Base-by-base conservation (phyloP, 106 monocot species). In the Dendrobium huoshanense region DNA sequence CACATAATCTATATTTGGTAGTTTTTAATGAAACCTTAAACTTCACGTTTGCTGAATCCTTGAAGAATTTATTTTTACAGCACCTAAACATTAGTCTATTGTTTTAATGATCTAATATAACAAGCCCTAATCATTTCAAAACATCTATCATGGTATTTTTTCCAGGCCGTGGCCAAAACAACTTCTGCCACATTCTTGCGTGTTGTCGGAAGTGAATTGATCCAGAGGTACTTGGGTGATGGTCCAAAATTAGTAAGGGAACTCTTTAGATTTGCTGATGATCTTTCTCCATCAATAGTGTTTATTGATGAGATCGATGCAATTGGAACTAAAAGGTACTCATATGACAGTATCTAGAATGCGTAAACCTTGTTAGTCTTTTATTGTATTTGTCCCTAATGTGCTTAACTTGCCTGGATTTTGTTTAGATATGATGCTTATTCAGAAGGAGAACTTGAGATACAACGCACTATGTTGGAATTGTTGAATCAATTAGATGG, bases 231-330 rank as follows among this genome's bases (percentile, higher is more conserved):
- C 80, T 77, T 97, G 78, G 96, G 96, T 78, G 96, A 97, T 85
- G 96, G 96, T 13, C 96, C 96, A 77, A 97, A 97, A 85, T 79
- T 97, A 75, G 96, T 97, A 3, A 94, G 94, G 79, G 96, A 94
- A 80, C 89, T 97, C 27, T 97, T 97, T 64, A 92, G 96, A 81
- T 92, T 97, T 2, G 96, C 96, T n/a, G 96, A 94, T 80, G 96
- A 97, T 20, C 92, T 94, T 67, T 97, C 96, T 77, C 96, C 94
- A 45, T 97, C 94, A n/a, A 97, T 97, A 48, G 96, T 97, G 73
- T 97, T 97, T 80, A 97, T 97, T 81, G 96, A 94, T 90, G 96
- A 94, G 80, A 97, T 97, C 17, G 96, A 97, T 90, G 94, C 96
- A 20, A 80, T 97, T 75, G 96, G 92, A 20, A 90, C 96, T 17